Evolutionary conservation across 768 basidiomycete species (phyloP).

Genomic region (Naganishia friedmannii): DNA sequence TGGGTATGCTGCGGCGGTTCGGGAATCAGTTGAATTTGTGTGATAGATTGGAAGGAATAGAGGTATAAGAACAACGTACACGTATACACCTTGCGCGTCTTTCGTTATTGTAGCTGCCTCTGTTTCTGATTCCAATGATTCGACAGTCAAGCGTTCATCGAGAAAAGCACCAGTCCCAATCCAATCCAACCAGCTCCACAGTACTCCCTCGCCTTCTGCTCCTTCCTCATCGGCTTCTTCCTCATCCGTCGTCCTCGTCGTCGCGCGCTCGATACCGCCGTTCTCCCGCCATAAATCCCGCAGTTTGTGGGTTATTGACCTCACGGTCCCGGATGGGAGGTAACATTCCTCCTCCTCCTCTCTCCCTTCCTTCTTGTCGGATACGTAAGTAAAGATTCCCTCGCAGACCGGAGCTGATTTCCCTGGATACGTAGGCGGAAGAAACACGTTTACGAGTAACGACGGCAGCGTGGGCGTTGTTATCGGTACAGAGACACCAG

Average conservation of each 20-base stretch:
- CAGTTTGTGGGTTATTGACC: constrained; percentile 6
- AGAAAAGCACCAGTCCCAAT: constrained; percentile 42
- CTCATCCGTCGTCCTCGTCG: too few species aligned
- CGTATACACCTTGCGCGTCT: background rate
- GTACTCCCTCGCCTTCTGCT: constrained; percentile 35
- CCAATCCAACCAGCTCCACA: constrained; percentile 51
- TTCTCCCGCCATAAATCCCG: constrained; percentile 39
- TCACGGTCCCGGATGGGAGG: background rate
- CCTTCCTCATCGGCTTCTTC: constrained; percentile 20
- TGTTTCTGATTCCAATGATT: background rate
- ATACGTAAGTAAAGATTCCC: background rate
- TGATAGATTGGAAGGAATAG: too few species aligned
- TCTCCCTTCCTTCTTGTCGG: background rate
- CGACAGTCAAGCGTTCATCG: background rate
- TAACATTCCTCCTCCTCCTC: background rate
- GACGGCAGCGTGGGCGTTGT: constrained; percentile 39
- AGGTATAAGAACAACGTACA: background rate
- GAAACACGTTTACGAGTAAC: constrained; percentile 28
- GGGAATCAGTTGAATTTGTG: background rate
- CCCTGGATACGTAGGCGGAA: constrained; percentile 40
- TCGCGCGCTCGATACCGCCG: background rate
- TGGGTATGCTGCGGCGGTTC: background rate
- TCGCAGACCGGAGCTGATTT: background rate
- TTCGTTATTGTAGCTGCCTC: background rate
- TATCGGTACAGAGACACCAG: constrained; percentile 10